Conservation (phyloP, 768 basidiomycete species). For the Boletales sp. region DNA sequence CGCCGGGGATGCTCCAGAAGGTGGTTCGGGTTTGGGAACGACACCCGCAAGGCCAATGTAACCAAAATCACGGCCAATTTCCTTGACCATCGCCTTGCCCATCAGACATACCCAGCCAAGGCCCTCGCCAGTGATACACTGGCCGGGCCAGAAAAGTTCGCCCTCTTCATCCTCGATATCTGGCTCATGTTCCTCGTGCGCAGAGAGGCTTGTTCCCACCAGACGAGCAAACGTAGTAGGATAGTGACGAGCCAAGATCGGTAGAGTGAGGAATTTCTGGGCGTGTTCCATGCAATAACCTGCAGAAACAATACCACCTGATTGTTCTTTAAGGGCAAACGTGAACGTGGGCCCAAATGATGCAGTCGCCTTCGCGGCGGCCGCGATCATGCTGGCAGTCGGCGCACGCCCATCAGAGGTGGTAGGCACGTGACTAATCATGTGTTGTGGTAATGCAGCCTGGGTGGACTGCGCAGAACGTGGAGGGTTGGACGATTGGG, state of each 20-base stretch:
- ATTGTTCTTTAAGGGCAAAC: slow-evolving; percentile 27
- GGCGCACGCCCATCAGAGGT: slow-evolving; percentile 28
- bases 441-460: slow-evolving; percentile 41
- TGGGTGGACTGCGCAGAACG: slow-evolving; percentile 26
- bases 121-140: slow-evolving; percentile 69
- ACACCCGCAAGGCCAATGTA: slow-evolving; percentile 70
- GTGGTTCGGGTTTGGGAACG: slow-evolving; percentile 61
- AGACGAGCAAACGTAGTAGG: slow-evolving; percentile 75
- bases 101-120: slow-evolving; percentile 85
- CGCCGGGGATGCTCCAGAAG: slow-evolving; percentile 27
- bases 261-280: slow-evolving; percentile 57
- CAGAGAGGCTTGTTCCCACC: slow-evolving; percentile 57
- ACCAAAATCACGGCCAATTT: slow-evolving; percentile 72
- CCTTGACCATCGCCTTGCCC: slow-evolving; percentile 83
- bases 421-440: slow-evolving; percentile 27
- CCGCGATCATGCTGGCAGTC: slow-evolving; percentile 25
- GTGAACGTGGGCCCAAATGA: slow-evolving; percentile 27
- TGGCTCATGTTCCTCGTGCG: slow-evolving; percentile 71
- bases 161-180: slow-evolving; percentile 85
- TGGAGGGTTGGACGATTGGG: slow-evolving; percentile 25
- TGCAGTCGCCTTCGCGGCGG: slow-evolving; percentile 29
- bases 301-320: slow-evolving; percentile 41
- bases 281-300: slow-evolving; percentile 42
- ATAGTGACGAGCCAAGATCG: slow-evolving; percentile 66
- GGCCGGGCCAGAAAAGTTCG: slow-evolving; percentile 82